A percentile compares a stretch with the other conserved stretches of the same genome.
Conservation (phyloP, 176 grass and related monocot genomes). For the Triticum monococcum region DNA sequence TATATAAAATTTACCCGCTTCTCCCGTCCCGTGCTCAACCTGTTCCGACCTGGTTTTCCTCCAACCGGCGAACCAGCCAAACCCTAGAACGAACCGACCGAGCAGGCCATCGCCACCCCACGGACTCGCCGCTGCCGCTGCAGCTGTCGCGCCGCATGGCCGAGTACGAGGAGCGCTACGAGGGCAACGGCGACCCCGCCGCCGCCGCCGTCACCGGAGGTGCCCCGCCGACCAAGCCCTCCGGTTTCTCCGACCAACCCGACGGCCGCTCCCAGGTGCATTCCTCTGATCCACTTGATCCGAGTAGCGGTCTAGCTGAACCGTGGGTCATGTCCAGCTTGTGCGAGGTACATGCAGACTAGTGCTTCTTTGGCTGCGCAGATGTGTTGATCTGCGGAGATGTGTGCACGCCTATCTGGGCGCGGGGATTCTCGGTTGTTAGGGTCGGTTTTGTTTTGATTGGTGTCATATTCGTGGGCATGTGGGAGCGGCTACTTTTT, state of each 20-base stretch:
- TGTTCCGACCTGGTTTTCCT: neutral
- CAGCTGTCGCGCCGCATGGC: conserved; percentile 40
- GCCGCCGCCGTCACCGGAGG: conserved; percentile 4
- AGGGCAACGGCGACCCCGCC: conserved; percentile 36
- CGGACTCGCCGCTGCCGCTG: neutral
- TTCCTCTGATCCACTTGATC: neutral
- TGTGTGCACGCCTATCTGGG: neutral
- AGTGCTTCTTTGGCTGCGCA: neutral
- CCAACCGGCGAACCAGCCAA: neutral
- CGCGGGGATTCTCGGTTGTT: neutral
- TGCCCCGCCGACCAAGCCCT: conserved; percentile 45
- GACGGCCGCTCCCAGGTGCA: conserved; percentile 69
- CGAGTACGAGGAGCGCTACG: conserved; percentile 67
- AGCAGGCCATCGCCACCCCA: neutral
- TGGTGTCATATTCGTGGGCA: neutral
- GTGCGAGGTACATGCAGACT: neutral
- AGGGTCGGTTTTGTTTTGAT: neutral
- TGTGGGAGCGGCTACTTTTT: neutral
- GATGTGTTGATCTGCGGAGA: neutral
- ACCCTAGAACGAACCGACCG: conserved; percentile 28
- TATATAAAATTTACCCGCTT: no score
- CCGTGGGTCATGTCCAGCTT: neutral
- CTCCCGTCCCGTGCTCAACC: neutral
- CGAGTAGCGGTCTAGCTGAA: neutral
- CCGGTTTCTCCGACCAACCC: conserved; percentile 54